These are phyloP conservation scores for Neopestalotiopsis sp. DNA, from an alignment of 2,329 filamentous ascomycete genomes.

Conservation along the genomic window DNA sequence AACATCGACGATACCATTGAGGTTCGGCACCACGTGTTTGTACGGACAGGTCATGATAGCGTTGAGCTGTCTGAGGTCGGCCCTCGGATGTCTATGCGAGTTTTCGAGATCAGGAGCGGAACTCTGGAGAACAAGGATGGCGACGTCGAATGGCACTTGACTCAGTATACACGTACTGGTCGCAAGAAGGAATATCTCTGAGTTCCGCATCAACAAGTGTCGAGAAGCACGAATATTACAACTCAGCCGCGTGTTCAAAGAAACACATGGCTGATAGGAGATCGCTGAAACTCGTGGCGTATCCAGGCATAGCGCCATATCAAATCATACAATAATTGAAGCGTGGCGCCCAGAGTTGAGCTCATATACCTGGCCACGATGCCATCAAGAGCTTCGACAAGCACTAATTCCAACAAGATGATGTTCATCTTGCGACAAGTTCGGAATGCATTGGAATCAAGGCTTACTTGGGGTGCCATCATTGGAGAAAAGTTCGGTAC, in stretches of 20 bases:
- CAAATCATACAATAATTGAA: slow-evolving; percentile 26
- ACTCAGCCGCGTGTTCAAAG: slow-evolving; percentile 21
- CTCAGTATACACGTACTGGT: slow-evolving; percentile 91
- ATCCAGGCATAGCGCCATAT: slow-evolving; percentile 30
- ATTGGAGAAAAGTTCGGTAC: too few species aligned
- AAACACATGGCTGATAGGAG: slow-evolving; percentile 28
- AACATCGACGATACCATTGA: slow-evolving; percentile 93
- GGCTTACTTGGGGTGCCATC: not conserved
- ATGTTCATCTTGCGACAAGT: not conserved
- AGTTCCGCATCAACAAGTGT: slow-evolving; percentile 31
- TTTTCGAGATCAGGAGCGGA: slow-evolving; percentile 91
- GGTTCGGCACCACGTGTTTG: slow-evolving; percentile 92
- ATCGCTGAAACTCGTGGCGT: slow-evolving; percentile 28
- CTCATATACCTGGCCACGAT: slow-evolving; percentile 24
- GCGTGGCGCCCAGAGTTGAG: slow-evolving; percentile 19
- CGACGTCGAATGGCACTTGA: slow-evolving; percentile 95
- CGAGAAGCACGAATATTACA: not conserved
- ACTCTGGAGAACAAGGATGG: slow-evolving; percentile 94
- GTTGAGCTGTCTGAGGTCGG: slow-evolving; percentile 91
- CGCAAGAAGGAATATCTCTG: slow-evolving; percentile 95
- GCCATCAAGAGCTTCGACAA: slow-evolving; percentile 25
- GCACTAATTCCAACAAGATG: slow-evolving; percentile 16
- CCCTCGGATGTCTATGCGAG: slow-evolving; percentile 94
- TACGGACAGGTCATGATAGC: slow-evolving; percentile 87
- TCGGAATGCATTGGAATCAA: not conserved